Conservation (phyloP, 139 green algal species). For the Coelastrella sp. region DNA sequence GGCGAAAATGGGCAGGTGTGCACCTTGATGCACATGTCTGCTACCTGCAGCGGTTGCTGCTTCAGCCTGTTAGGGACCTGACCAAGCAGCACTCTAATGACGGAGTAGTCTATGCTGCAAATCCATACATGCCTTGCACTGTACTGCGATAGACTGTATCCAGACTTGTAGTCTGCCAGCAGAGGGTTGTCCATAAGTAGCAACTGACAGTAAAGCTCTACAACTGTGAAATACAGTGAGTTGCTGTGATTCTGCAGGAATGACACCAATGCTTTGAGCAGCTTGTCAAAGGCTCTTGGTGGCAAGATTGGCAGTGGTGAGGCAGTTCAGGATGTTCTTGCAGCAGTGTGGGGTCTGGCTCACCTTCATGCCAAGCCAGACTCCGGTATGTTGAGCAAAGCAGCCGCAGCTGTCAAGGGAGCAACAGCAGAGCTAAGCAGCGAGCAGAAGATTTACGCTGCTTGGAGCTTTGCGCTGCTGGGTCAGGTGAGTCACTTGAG, state of each 20-base stretch:
- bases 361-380: conserved; percentile 57
- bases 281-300: conserved; percentile 56
- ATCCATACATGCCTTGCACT: too few relatives aligned
- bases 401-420: conserved; percentile 42
- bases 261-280: conserved; percentile 52
- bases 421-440: conserved; percentile 37
- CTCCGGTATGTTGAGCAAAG: conserved; percentile 42
- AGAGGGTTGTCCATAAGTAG: too few relatives aligned
- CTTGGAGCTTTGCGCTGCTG: conserved; percentile 63
- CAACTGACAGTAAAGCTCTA: too few relatives aligned
- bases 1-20: conserved; percentile 56
- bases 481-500: too few relatives aligned
- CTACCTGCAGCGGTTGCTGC: too few relatives aligned
- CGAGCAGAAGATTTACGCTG: conserved; percentile 54
- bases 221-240: too few relatives aligned
- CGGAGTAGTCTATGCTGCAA: too few relatives aligned
- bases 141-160: too few relatives aligned
- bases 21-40: too few relatives aligned
- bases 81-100: too few relatives aligned
- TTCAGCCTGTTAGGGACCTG: too few relatives aligned
- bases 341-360: conserved; percentile 59
- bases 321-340: conserved; percentile 56
- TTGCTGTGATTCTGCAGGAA: conserved; percentile 19
- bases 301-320: conserved; percentile 52
- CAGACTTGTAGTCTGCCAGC: too few relatives aligned